Base-by-base conservation (phyloP, 2,329 filamentous ascomycete species). In the Lasiodiplodia gonubiensis region DNA sequence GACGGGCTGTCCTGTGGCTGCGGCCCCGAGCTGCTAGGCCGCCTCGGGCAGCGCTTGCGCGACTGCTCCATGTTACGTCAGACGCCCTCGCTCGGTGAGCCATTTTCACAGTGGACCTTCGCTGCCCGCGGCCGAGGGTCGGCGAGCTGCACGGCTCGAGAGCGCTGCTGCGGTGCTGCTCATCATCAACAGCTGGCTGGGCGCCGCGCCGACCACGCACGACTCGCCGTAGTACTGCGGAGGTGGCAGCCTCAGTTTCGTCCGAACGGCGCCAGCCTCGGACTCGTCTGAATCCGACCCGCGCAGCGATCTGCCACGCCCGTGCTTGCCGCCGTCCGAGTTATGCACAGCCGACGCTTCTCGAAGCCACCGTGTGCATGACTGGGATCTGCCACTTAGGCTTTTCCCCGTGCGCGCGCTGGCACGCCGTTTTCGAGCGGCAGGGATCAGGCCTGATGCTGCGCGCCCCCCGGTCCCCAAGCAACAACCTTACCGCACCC, bases 341-440 rank as follows among this genome's bases (percentile, higher is more conserved):
- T 66, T 66, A 66, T 66, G 64, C 64, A 66, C 64, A 65, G 48
- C 54, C 54, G 65, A 67, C 65, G 65, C 65, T 67, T 67, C 66
- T 67, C 66, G 66, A 67, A 67, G 66, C 49, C 66, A 64, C 49
- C 46, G 64, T 67, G 55, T 61, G 57, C 59, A 67, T 63, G 66
- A 52, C 55, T 51, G 55, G 55, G 54, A 42, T 67, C 54, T 49
- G 54, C 65, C 66, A 52, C 46, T 53, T 67, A 67, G 65, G 53
- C 55, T 67, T 60, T 60, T 55, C 42, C 65, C 55, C 49, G 65
- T 52, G 54, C 65, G 55, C 46, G 54, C 25, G 48, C 55, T 67
- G 48, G 23, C 23, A 53, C 65, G 46, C 53, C 49, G 46, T 53
- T 67, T 61, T 48, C 54, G 52, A 48, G 33, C 33, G 33, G 16